Conservation (phyloP, 139 green algal species). For the Tetradesmus obliquus region DNA sequence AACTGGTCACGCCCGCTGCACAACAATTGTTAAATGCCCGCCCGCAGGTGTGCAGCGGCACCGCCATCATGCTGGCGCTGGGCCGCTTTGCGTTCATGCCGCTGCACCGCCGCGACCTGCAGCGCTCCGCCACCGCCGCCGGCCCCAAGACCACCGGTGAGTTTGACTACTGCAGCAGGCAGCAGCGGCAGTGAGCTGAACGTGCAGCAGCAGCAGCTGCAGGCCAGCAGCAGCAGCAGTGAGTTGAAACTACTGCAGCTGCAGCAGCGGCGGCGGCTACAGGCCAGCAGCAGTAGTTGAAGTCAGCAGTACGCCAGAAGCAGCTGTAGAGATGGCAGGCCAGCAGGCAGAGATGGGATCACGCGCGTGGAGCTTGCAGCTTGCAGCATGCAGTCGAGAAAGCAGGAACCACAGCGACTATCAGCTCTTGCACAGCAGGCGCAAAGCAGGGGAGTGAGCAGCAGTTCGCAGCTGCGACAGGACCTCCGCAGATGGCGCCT, state of each 20-base stretch:
- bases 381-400: too few species aligned
- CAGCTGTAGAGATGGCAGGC: too few species aligned
- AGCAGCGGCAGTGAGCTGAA: background rate
- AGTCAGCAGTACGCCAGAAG: too few species aligned
- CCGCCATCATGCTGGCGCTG: conserved; percentile 64
- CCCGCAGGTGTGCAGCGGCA: conserved; percentile 55
- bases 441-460: too few species aligned
- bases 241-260: background rate
- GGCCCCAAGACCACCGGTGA: conserved; percentile 49
- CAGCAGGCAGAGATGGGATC: too few species aligned
- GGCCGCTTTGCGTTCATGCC: conserved; percentile 74
- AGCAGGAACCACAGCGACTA: too few species aligned
- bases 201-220: background rate
- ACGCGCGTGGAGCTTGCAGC: too few species aligned
- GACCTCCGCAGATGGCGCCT: too few species aligned
- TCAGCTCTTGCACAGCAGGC: too few species aligned
- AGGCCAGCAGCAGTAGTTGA: background rate
- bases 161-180: background rate
- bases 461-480: too few species aligned
- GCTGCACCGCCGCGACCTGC: conserved; percentile 49
- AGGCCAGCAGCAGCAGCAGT: background rate
- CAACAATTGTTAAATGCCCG: background rate
- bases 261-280: background rate
- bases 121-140: background rate
- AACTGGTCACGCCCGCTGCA: too few species aligned